Percentiles rank a stretch among this genome's conserved stretches.
Conservation (phyloP, 192 early-diverging fungal genomes). For the Nowakowskiella sp. region DNA sequence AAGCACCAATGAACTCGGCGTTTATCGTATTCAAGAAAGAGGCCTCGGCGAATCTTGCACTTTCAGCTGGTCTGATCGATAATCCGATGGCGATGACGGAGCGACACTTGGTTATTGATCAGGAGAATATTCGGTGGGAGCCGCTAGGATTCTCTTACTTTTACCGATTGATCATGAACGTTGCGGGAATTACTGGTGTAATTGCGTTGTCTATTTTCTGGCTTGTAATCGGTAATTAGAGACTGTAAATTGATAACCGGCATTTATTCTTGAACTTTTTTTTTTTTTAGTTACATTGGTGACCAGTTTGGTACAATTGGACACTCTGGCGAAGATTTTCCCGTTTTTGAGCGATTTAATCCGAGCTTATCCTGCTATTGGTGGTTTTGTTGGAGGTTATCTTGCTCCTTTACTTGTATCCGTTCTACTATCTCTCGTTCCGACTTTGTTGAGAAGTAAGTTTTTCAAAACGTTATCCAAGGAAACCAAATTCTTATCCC, state of each 20-base stretch:
- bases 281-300: slow-evolving; percentile 41
- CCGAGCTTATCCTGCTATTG: slow-evolving; percentile 28
- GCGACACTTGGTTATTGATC: slow-evolving; percentile 54
- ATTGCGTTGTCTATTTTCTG: slow-evolving; percentile 62
- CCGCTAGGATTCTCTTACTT: slow-evolving; percentile 55
- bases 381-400: slow-evolving; percentile 62
- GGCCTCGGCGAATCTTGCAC: slow-evolving; percentile 71
- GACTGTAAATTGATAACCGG: neutral
- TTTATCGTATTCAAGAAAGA: slow-evolving; percentile 75
- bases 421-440: slow-evolving; percentile 60
- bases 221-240: slow-evolving; percentile 51
- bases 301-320: slow-evolving; percentile 44
- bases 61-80: slow-evolving; percentile 53
- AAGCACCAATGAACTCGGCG: too few species aligned
- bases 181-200: slow-evolving; percentile 41
- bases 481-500: slow-evolving; percentile 30
- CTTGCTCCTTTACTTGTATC: slow-evolving; percentile 65
- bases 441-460: slow-evolving; percentile 52
- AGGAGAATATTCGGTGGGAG: slow-evolving; percentile 73
- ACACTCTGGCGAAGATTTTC: slow-evolving; percentile 39
- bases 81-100: slow-evolving; percentile 57
- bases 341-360: slow-evolving; percentile 40
- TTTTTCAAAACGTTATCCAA: slow-evolving; percentile 4
- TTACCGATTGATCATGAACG: slow-evolving; percentile 43
- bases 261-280: neutral